phyloP scores from a whole-genome alignment of 176 grass and related monocot species.

The Calamus simplicifolius region DNA sequence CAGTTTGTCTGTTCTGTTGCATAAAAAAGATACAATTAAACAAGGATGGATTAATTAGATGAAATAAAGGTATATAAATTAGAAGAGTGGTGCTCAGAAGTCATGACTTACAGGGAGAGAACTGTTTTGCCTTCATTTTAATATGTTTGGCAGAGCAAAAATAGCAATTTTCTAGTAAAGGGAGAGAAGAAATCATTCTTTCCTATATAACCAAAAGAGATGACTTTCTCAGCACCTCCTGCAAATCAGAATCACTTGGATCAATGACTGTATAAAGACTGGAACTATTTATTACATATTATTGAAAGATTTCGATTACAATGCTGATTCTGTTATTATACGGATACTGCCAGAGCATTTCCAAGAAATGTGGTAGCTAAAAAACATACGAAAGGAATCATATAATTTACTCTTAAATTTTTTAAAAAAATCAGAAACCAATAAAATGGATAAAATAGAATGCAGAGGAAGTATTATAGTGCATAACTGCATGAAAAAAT shows the following conservation, averaged over 20 bases:
- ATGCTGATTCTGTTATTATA: too few relatives aligned
- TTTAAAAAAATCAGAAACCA: too few relatives aligned
- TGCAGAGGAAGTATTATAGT: too few relatives aligned
- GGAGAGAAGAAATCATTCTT: conserved; percentile 34
- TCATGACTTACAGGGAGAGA: conserved; percentile 15
- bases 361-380: too few relatives aligned
- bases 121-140: neutral
- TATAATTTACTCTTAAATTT: too few relatives aligned
- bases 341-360: too few relatives aligned
- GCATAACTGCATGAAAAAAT: too few relatives aligned
- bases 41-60: neutral
- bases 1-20: conserved; percentile 60
- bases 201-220: neutral
- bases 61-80: neutral
- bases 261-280: neutral
- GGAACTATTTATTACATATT: too few relatives aligned
- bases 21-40: conserved; percentile 10
- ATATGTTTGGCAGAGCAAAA: conserved; percentile 16
- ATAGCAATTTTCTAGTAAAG: conserved; percentile 30
- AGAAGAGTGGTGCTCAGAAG: conserved; percentile 6
- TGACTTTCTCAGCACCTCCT: conserved; percentile 2
- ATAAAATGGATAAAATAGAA: too few relatives aligned
- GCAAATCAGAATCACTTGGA: neutral
- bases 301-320: too few relatives aligned
- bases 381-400: too few relatives aligned